A percentile compares a stretch with the other conserved stretches of the same genome.
Evolutionary conservation across 371 early-diverging fungal genomes (phyloP).

Genomic region (Mortierella polycephala): DNA sequence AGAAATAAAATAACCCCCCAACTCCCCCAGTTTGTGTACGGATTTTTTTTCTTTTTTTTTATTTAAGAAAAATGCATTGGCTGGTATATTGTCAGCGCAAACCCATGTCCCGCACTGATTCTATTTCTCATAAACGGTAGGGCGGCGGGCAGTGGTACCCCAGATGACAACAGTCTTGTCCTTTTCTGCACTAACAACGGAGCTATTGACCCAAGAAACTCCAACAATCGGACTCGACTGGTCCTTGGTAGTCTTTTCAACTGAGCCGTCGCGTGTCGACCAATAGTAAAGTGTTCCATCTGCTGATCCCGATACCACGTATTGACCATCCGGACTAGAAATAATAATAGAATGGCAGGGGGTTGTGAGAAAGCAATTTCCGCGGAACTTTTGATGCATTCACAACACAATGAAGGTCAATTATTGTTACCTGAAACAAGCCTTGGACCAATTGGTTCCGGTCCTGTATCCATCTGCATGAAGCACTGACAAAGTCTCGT

Average conservation of each 20-base stretch:
- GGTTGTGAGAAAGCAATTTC: neutral
- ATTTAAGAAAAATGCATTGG: too few relatives aligned
- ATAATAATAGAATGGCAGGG: neutral
- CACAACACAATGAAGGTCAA: neutral
- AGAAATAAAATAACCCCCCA: too few relatives aligned
- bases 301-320: constrained; percentile 83
- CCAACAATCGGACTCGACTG: constrained; percentile 66
- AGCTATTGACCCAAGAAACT: constrained; percentile 72
- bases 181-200: constrained; percentile 80
- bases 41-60: too few relatives aligned
- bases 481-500: constrained; percentile 74
- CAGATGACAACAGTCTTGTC: constrained; percentile 74
- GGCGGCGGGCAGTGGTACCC: constrained; percentile 58
- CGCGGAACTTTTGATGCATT: neutral
- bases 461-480: constrained; percentile 81
- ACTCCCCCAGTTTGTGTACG: too few relatives aligned
- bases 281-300: constrained; percentile 59
- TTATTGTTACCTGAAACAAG: constrained; percentile 75
- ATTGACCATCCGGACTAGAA: constrained; percentile 85
- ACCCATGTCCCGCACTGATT: neutral
- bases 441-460: constrained; percentile 89
- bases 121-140: constrained; percentile 47
- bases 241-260: constrained; percentile 57
- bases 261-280: constrained; percentile 56
- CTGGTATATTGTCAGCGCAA: too few relatives aligned